Evolutionary conservation across 2,329 filamentous ascomycete species (phyloP).

Genomic region (Fusarium foetens): DNA sequence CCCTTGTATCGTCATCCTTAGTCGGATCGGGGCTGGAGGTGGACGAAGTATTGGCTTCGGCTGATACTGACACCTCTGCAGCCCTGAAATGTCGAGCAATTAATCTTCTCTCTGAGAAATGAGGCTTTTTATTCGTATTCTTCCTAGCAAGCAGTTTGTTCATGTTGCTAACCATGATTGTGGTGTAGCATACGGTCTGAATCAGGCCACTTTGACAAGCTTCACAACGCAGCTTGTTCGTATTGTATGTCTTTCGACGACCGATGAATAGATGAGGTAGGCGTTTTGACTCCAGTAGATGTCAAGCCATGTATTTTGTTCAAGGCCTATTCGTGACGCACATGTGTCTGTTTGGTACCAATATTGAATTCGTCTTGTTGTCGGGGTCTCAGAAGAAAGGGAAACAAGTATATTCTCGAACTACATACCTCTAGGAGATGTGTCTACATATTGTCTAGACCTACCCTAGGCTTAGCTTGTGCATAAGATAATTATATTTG

Average conservation of each 20-base stretch:
- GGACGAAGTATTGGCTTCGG: conserved; percentile 48
- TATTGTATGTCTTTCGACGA: not conserved
- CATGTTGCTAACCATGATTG: conserved; percentile 23
- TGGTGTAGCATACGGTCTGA: not conserved
- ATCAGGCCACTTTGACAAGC: not conserved
- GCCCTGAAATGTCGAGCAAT: conserved; percentile 57
- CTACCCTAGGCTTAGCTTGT: not conserved
- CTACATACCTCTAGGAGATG: not conserved
- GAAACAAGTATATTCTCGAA: not conserved
- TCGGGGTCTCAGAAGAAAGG: not conserved
- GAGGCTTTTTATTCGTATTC: conserved; percentile 1
- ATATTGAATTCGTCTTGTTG: not conserved
- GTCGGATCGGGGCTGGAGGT: conserved; percentile 67
- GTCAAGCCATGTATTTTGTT: not conserved
- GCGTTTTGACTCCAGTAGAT: not conserved
- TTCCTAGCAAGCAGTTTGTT: conserved; percentile 1
- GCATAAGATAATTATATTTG: not conserved
- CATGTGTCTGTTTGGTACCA: not conserved
- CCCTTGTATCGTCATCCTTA: conserved; percentile 95
- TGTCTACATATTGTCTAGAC: too few relatives aligned
- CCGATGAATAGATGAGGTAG: not conserved
- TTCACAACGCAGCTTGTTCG: not conserved
- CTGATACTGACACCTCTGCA: conserved; percentile 47
- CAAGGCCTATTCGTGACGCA: not conserved
- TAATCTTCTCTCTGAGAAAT: conserved; percentile 67